Evolutionary conservation across 2,329 filamentous ascomycete genomes (phyloP).

Genomic region (Arthrobotrys entomopaga): DNA sequence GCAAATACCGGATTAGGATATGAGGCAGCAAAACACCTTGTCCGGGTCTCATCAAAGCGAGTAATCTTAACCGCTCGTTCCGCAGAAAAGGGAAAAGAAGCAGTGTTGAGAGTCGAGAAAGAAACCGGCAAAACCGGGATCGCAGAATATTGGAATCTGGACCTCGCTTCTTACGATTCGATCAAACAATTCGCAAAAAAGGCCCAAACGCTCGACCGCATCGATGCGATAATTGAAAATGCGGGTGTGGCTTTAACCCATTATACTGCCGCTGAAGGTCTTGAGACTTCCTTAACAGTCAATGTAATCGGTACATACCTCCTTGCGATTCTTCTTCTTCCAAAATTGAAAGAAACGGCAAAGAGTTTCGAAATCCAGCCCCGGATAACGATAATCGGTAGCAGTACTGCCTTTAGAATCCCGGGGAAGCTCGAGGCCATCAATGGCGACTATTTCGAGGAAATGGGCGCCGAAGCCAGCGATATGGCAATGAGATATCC

Average conservation of each 20-base stretch:
- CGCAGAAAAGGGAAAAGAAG: constrained; percentile 63
- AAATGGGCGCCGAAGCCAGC: constrained; percentile 35
- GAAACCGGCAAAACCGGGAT: constrained; percentile 58
- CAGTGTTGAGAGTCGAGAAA: constrained; percentile 61
- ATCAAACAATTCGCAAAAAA: constrained; percentile 63
- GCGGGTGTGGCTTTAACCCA: constrained; percentile 28
- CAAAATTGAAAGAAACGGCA: constrained; percentile 62
- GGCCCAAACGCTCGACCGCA: constrained; percentile 61
- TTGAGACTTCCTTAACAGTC: constrained; percentile 68
- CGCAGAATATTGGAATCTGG: constrained; percentile 58
- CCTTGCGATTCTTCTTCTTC: constrained; percentile 67
- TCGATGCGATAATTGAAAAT: constrained; percentile 62
- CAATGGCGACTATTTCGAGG: constrained; percentile 39
- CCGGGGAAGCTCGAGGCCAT: constrained; percentile 53
- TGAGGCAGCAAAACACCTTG: constrained; percentile 62
- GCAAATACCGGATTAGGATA: constrained; percentile 64
- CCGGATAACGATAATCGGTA: constrained; percentile 60
- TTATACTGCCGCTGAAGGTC: constrained; percentile 62
- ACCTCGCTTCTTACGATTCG: constrained; percentile 64
- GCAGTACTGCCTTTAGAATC: constrained; percentile 61
- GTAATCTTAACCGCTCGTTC: constrained; percentile 64
- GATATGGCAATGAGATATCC: constrained; percentile 42
- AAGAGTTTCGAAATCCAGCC: constrained; percentile 60
- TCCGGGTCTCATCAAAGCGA: constrained; percentile 60
- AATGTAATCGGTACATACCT: constrained; percentile 70